Conservation (phyloP, 2,329 filamentous ascomycete species). For the Chrysoporthe puriensis region DNA sequence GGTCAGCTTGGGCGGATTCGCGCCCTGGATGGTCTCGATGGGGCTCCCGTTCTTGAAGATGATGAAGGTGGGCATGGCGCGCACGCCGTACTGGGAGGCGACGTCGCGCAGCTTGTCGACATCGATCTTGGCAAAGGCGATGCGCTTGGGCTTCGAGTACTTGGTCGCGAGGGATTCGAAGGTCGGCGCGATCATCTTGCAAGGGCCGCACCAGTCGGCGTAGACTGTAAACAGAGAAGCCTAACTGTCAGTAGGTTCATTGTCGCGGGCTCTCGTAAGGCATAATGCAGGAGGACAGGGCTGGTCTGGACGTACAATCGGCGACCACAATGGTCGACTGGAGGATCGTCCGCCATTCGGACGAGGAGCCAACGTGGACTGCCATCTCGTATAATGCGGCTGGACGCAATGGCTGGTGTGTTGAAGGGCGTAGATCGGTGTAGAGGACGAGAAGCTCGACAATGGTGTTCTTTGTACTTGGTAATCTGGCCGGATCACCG, state of each 20-base stretch:
- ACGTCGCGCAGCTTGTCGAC: conserved; percentile 82
- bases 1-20: conserved; percentile 76
- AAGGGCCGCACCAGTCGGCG: conserved; percentile 93
- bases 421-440: conserved; percentile 1
- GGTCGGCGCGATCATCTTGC: conserved; percentile 86
- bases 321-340: conserved; percentile 76
- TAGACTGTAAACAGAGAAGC: conserved; percentile 65
- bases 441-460: neutral
- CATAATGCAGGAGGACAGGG: conserved; percentile 3
- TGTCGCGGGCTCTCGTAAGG: conserved; percentile 29
- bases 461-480: neutral
- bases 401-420: neutral
- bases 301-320: conserved; percentile 74
- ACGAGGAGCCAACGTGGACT: conserved; percentile 64
- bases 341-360: conserved; percentile 74
- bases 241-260: conserved; percentile 32
- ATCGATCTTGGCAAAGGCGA: conserved; percentile 92
- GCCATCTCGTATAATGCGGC: conserved; percentile 43
- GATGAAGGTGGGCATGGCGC: conserved; percentile 93
- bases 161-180: conserved; percentile 84
- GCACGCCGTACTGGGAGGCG: conserved; percentile 75
- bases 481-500: conserved; percentile 27
- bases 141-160: conserved; percentile 77
- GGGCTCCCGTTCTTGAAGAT: conserved; percentile 78
- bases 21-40: conserved; percentile 78